Evolutionary conservation across 2,329 filamentous ascomycete genomes (phyloP).

Genomic region (Truncatella angustata): DNA sequence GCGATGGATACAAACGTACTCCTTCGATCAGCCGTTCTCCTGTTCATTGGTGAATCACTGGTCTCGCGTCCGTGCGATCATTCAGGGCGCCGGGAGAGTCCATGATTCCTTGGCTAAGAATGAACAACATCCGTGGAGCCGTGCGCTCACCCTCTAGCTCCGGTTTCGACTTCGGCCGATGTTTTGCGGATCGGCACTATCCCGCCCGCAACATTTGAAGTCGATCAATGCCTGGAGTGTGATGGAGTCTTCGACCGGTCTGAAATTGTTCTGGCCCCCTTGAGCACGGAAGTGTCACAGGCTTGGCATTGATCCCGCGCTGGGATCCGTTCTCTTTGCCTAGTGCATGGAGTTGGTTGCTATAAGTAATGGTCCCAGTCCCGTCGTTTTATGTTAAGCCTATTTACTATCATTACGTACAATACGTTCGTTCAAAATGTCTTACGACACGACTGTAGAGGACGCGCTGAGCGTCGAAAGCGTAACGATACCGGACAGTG

Average conservation of each 20-base stretch:
- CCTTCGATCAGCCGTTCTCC: not conserved
- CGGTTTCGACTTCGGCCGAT: not conserved
- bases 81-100: not conserved
- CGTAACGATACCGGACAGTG: not conserved
- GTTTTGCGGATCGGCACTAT: not conserved
- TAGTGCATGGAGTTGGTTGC: not conserved
- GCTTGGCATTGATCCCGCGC: not conserved
- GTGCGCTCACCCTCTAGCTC: not conserved
- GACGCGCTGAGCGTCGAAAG: not conserved
- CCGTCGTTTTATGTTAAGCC: no score
- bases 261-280: not conserved
- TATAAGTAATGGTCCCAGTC: no score
- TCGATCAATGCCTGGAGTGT: not conserved
- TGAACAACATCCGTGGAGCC: no score
- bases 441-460: conserved; percentile 1
- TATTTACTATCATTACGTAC: no score
- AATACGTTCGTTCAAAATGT: not conserved
- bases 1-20: no score
- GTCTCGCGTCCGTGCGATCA: not conserved
- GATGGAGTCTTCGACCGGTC: not conserved
- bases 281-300: not conserved
- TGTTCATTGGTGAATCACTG: not conserved
- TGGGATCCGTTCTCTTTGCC: not conserved
- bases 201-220: not conserved
- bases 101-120: not conserved